Conservation (phyloP, 345 rosid species). For the Fremontodendron californicum region DNA sequence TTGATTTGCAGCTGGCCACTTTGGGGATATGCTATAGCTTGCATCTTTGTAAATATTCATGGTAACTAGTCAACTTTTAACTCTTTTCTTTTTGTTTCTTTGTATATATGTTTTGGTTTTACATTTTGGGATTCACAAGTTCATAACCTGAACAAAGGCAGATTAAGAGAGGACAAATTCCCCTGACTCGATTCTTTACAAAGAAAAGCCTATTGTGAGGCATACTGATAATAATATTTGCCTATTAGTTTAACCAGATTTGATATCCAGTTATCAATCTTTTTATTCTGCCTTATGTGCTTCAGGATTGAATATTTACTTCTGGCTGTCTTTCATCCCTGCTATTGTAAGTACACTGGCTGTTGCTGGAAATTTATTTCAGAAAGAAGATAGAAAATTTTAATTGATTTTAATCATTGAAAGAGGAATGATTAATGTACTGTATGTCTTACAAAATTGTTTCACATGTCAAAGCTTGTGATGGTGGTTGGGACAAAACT, state of each 20-base stretch:
- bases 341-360: constrained; percentile 61
- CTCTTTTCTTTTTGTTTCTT: neutral
- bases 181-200: neutral
- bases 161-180: neutral
- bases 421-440: neutral
- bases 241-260: neutral
- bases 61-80: constrained; percentile 38
- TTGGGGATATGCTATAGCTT: constrained; percentile 81
- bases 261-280: neutral
- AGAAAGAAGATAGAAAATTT: neutral
- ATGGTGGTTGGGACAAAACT: constrained; percentile 91
- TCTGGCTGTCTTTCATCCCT: constrained; percentile 95
- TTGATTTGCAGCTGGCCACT: constrained; percentile 74
- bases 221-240: neutral
- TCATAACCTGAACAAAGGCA: neutral
- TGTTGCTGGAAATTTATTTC: neutral
- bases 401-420: neutral
- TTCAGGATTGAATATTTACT: constrained; percentile 84
- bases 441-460: constrained; percentile 1
- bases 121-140: constrained; percentile 3
- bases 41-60: constrained; percentile 86
- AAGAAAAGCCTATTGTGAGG: neutral
- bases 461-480: constrained; percentile 54
- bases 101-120: neutral
- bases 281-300: neutral